Conservation (phyloP, 129 eudicot genomes). For the Deinandra increscens region DNA sequence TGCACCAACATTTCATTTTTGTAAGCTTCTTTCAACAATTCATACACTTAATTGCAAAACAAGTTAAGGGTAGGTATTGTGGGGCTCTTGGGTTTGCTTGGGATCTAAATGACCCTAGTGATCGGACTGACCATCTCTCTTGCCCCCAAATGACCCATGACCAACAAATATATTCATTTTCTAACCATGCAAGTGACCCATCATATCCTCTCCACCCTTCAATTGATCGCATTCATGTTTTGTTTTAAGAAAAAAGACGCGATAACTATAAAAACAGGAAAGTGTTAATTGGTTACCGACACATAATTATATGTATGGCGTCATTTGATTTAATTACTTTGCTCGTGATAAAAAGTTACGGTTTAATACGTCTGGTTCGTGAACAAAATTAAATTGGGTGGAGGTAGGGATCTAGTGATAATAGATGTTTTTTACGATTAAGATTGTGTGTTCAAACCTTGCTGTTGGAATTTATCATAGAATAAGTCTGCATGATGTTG, state of each 20-base stretch:
- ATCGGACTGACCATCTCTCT: conserved; percentile 17
- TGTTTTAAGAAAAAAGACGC: conserved; percentile 29
- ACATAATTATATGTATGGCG: conserved; percentile 10
- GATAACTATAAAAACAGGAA: conserved; percentile 18
- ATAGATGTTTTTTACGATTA: too few relatives aligned
- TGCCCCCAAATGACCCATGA: conserved; percentile 7
- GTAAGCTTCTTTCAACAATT: not conserved
- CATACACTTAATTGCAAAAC: conserved; percentile 32
- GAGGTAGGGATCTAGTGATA: too few relatives aligned
- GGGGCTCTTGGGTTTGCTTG: conserved; percentile 34
- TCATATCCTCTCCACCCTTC: conserved; percentile 7
- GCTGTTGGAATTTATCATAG: too few relatives aligned
- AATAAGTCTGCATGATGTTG: too few relatives aligned
- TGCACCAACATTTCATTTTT: conserved; percentile 9
- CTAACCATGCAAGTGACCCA: conserved; percentile 36
- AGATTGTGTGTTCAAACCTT: too few relatives aligned
- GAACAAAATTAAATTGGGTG: too few relatives aligned
- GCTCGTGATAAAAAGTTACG: not conserved
- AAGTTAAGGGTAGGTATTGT: conserved; percentile 33
- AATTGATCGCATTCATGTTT: conserved; percentile 21
- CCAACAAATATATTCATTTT: conserved; percentile 21
- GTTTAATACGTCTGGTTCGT: too few relatives aligned
- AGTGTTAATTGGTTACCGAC: conserved; percentile 17
- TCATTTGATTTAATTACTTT: too few relatives aligned
- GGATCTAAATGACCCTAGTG: conserved; percentile 21